Base-by-base conservation (phyloP, 768 basidiomycete species). In the Sarcomyxa edulis region DNA sequence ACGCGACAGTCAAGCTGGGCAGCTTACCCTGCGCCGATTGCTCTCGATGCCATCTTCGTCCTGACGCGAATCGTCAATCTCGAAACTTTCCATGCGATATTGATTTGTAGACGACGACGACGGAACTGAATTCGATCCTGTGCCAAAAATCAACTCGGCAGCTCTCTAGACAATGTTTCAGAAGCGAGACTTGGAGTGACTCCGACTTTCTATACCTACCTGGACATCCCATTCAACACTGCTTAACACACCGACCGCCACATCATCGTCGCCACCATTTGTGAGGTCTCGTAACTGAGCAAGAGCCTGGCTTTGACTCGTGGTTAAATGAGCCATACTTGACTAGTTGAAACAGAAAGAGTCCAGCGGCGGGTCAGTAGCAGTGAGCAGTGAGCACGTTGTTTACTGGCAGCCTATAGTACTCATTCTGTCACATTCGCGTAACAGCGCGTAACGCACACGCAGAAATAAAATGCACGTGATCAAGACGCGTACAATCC, bases 221-320 rank as follows among this genome's bases (percentile, higher is more conserved):
- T 81, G 69, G 22, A 88, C 73, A 61, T 85, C 76, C 83, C 83
- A 88, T 34, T 69, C 71, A 7, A 82, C 79, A 40, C 71, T 78
- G 26, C 68, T 58, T 11, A 88, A 63, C 1, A 88, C 69, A 23
- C 61, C 58, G n/a, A 77, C 63, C 4, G 83, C 73, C 1, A 76
- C 73, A 2, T 81, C 79, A 21, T 71, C 69, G 51, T 84, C 82
- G 9, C 66, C 71, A 10, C 71, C 74, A 33, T 76, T 71, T 0
- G 77, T 81, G 39, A 84, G 59, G 45, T 74, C 72, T 28, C 72
- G 69, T 1, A 83, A 63, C 51, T 79, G 76, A 3, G 45, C 47
- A 18, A 74, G 49, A 4, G 69, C 64, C 7, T 44, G 55, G 4
- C 45, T 52, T 43, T 68, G 65, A 12, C 44, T 44, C 14, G 9